These are phyloP conservation scores for Macadamia integrifolia DNA, from an alignment of 164 flowering plant species.

Conservation along the genomic window DNA sequence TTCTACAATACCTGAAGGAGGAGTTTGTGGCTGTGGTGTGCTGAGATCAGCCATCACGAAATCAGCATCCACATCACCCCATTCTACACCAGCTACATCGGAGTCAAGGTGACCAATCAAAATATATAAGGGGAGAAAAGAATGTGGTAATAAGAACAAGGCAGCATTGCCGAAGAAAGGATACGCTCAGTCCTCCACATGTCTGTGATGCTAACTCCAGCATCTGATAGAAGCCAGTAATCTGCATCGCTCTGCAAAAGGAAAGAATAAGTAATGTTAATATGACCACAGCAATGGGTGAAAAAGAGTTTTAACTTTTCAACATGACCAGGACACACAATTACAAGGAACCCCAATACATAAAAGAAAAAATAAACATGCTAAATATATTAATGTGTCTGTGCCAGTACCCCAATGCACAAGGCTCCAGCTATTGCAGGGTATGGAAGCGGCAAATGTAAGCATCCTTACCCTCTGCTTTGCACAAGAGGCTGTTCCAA, in stretches of 20 bases:
- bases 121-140: too few species aligned
- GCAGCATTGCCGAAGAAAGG: slow-evolving; percentile 25
- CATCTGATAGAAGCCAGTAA: slow-evolving; percentile 83
- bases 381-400: too few species aligned
- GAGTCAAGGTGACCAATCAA: slow-evolving; percentile 26
- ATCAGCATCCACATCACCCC: slow-evolving; percentile 48
- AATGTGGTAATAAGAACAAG: neutral
- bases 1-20: slow-evolving; percentile 36
- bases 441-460: too few species aligned
- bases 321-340: neutral
- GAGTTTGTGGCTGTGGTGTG: slow-evolving; percentile 48
- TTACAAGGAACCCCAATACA: neutral
- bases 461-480: too few species aligned
- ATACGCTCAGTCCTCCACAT: slow-evolving; percentile 84
- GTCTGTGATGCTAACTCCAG: slow-evolving; percentile 80
- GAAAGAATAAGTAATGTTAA: neutral
- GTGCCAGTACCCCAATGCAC: too few species aligned
- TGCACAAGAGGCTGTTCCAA: too few species aligned
- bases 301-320: neutral
- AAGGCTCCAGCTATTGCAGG: too few species aligned
- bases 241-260: slow-evolving; percentile 72
- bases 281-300: neutral
- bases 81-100: slow-evolving; percentile 45
- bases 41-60: slow-evolving; percentile 34
- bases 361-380: neutral